Evolutionary conservation across 2,329 filamentous ascomycete genomes (phyloP), one percentile per base, ranked within the genome.

Genomic region (Dactylellina cionopaga): DNA sequence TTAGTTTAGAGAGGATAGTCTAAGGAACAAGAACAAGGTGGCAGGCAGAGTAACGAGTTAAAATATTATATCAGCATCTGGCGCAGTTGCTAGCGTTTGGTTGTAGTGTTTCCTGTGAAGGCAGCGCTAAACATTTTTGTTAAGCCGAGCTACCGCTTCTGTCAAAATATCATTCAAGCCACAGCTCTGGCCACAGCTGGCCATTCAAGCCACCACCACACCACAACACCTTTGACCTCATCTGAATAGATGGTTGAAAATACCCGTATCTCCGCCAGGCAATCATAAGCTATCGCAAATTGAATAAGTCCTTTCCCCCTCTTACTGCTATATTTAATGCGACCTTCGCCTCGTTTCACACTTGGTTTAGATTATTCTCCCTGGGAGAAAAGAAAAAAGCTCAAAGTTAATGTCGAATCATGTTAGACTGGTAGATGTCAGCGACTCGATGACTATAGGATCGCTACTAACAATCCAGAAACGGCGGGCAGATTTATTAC

Each of bases 181-280:
- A 71, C 66, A 64, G n/a, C 15, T 35, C 19, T 24, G 43, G 58
- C 58, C 58, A 63, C 47, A 55, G 2, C 15, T 9, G 4, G 11
- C 6, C n/a, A 66, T 66, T 66, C 58, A 71, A 71, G 58, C 59
- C 56, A 54, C 66, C 58, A 63, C 52, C 66, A 64, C 49, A 43
- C n/a, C 10, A 27, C 63, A 66, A 66, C 63, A 35, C 63, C 58
- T 19, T 24, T 22, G 7, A 39, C 35, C 44, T 29, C 22, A 39
- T 11, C 31, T 37, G 41, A 51, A 51, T 62, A 46, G 37, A 25
- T 24, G 19, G n/a, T 24, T 15, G n/a, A 15, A 29, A 27, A 11
- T 13, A 47, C 2, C 41, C 17, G n/a, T n/a, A n/a, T n/a, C n/a
- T n/a, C n/a, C n/a, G 15, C 35, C 29, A 24, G 13, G 17, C 25